phyloP scores from a whole-genome alignment of 129 eudicot genomes.

The Silybum marianum region DNA sequence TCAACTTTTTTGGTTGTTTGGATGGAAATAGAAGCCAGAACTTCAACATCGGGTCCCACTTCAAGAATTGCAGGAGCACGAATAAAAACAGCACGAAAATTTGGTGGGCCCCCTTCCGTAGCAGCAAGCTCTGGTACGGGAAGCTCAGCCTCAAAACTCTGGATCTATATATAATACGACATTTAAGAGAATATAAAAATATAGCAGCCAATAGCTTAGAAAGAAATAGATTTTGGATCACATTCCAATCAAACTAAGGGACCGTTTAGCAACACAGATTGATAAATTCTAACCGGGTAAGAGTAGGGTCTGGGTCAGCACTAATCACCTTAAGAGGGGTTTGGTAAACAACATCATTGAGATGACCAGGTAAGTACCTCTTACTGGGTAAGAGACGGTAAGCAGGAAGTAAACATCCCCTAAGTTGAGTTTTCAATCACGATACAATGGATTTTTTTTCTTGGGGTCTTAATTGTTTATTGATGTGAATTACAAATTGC shows the following conservation, averaged over 20 bases:
- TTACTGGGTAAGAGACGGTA: background rate
- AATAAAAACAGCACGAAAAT: conserved; percentile 88
- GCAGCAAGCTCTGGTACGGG: conserved; percentile 65
- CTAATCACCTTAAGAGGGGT: background rate
- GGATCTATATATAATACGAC: conserved; percentile 58
- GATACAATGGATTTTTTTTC: conserved; percentile 1
- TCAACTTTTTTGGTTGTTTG: conserved; percentile 39
- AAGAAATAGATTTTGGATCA: background rate
- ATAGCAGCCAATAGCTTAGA: conserved; percentile 1
- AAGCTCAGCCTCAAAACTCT: conserved; percentile 91
- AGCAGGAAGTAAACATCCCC: background rate
- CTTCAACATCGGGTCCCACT: conserved; percentile 91
- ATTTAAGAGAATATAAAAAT: background rate
- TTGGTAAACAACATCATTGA: background rate
- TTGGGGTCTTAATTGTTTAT: background rate
- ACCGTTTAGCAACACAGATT: no score
- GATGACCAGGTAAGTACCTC: background rate
- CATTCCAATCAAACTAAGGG: background rate
- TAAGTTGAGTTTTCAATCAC: background rate
- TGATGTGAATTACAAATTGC: background rate
- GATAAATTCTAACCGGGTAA: no score
- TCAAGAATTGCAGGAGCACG: conserved; percentile 98
- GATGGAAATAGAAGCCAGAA: conserved; percentile 70
- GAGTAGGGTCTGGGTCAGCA: background rate
- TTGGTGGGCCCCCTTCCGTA: conserved; percentile 94